Evolutionary conservation across 2,329 filamentous ascomycete species (phyloP), one percentile per base, ranked within the genome.

Genomic region (Sclerotinia trifoliorum): DNA sequence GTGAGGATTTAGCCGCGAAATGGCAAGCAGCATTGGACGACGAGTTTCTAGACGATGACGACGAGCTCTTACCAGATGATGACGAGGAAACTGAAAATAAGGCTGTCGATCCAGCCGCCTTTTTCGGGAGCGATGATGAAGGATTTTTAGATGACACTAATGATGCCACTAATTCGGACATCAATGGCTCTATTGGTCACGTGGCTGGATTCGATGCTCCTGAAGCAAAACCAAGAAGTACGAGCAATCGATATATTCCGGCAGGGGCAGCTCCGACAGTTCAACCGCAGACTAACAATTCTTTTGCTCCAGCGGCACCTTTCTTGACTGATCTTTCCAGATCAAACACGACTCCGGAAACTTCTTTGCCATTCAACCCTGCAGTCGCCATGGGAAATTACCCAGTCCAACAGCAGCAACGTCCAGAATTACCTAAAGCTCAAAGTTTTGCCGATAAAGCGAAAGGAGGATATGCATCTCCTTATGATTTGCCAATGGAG

Each of bases 401-500:
- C 51, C 70, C 71, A 49, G 58, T 51, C n/a, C 67, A 69, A 15
- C 77, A 80, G 24, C 76, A 80, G 60, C 68, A 69, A 62, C 64
- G 73, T 55, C 83, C 83, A n/a, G 81, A 84, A 70, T 74, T 85
- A 74, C 79, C 79, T 42, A 88, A 88, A 79, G 83, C 87, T 0
- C 88, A 96, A 77, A 98, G 94, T 79, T 99, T 97, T 79, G 92
- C 86, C 7, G 90, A 94, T 78, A 96, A 96, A 78, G 83, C 92
- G 3, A 98, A 96, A 79, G 92, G 92, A 67, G 94, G 94, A 10
- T 99, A 99, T 78, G 86, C 90, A 61, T 98, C 94, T 26, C 95
- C 95, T 0, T 99, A 97, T 75, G 96, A 99, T 80, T 83, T 99
- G 26, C 95, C 95, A 5, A 92, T 95, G 80, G 94, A 97, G 66